phyloP scores from a whole-genome alignment of 2,329 filamentous ascomycete species.

The Dactylellina leptospora region DNA sequence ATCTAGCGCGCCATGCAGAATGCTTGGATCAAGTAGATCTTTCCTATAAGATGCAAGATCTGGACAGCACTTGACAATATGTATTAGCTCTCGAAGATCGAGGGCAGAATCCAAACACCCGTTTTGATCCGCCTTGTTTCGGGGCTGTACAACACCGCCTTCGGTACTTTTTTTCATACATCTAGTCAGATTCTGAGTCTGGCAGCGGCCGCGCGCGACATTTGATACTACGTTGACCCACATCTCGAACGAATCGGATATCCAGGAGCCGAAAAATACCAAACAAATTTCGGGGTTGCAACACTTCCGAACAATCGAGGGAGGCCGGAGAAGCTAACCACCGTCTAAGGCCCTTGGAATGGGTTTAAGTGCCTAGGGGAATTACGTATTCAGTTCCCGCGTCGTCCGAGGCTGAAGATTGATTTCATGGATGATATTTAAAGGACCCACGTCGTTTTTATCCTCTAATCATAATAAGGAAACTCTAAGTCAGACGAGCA shows the following conservation, averaged over 20 bases:
- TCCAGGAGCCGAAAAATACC: conserved; percentile 4
- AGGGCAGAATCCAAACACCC: too few species aligned
- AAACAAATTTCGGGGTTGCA: conserved; percentile 5
- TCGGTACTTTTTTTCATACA: conserved; percentile 27
- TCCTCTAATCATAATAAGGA: conserved; percentile 10
- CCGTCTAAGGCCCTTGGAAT: conserved; percentile 13
- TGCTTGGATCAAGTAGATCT: too few species aligned
- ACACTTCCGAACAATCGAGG: conserved; percentile 30
- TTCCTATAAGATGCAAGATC: too few species aligned
- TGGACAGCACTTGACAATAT: too few species aligned
- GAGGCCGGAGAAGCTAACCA: conserved; percentile 13
- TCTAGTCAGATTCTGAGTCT: neutral
- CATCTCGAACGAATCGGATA: conserved; percentile 25
- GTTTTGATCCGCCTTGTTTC: conserved; percentile 26
- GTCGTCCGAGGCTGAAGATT: conserved; percentile 23
- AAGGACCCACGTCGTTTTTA: neutral
- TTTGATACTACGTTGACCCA: neutral
- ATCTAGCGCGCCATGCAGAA: too few species aligned
- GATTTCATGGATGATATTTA: conserved; percentile 9
- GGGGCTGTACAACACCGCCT: conserved; percentile 21
- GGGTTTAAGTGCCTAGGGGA: conserved; percentile 11
- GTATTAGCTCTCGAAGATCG: too few species aligned
- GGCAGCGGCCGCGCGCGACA: neutral
- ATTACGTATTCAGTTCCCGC: conserved; percentile 27
- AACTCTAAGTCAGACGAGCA: neutral